A percentile compares a stretch with the other conserved stretches of the same genome.
Conservation (phyloP, 116 monocot species). For the Posidonia oceanica region DNA sequence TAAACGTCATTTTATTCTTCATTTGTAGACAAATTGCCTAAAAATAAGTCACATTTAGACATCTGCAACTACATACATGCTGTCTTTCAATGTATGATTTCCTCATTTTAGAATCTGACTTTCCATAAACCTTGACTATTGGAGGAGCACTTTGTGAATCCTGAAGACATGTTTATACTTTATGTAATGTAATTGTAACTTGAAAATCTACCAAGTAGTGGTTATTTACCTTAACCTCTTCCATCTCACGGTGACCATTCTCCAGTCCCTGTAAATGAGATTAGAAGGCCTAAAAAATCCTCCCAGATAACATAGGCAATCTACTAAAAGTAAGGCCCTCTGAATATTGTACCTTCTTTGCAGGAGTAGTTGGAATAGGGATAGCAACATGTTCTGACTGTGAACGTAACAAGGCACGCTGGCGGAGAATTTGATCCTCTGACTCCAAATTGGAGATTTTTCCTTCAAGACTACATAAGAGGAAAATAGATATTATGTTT, state of each 20-base stretch:
- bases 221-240: constrained; percentile 42
- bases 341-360: constrained; percentile 29
- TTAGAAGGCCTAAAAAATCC: background rate
- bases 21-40: background rate
- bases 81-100: constrained; percentile 62
- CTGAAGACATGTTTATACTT: constrained; percentile 14
- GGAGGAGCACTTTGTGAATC: constrained; percentile 65
- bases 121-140: constrained; percentile 41
- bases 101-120: constrained; percentile 40
- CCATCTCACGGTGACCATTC: constrained; percentile 48
- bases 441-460: constrained; percentile 71
- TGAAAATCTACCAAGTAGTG: background rate
- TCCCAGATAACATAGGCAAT: background rate
- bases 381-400: constrained; percentile 50
- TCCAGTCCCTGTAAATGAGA: constrained; percentile 34
- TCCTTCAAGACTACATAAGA: constrained; percentile 33
- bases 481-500: background rate
- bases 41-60: constrained; percentile 1
- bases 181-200: too few relatives aligned
- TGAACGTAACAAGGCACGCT: constrained; percentile 45
- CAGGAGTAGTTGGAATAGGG: constrained; percentile 34
- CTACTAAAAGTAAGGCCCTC: background rate
- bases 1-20: background rate
- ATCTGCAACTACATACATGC: constrained; percentile 36
- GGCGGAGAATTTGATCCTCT: constrained; percentile 74